Evolutionary conservation across 768 basidiomycete species (phyloP), one percentile per base, ranked within the genome.

Genomic region (Boletus sensibilis): DNA sequence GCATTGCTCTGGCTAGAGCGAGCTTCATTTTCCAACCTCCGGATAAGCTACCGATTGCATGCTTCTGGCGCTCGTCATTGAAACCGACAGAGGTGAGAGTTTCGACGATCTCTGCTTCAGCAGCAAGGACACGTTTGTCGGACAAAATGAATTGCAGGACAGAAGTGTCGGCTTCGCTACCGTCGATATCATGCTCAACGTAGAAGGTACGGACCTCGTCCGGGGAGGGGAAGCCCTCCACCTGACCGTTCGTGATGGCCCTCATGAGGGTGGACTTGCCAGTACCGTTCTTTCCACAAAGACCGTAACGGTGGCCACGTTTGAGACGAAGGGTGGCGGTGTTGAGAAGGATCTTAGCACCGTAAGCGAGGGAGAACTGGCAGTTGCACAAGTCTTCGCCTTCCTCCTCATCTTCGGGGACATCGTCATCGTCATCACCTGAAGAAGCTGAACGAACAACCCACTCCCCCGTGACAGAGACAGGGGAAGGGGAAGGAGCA

Each of bases 1-100:
- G 82, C 86, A 98, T 96, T 48, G 95, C 95, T 59, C 95, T 86
- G 56, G 95, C 95, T 58, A 98, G 85, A 39, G 95, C 95, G 60
- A 98, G 88, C 84, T 97, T 98, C 95, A 98, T 98, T 84, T 98
- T 98, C 95, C 95, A 97, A 80, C 95, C 95, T 84, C 95, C 95
- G 42, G 95, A 98, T 39, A 98, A 79, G 56, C 86, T 86, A 61
- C 94, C 92, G 62, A 97, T 97, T 39, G 92, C 76, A 59, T 90
- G 81, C 61, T 76, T 79, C 77, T 97, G 95, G 62, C 94, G 87
- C 66, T 87, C 90, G 58, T 88, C 90, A 60, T 76, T 84, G 84
- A 98, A 98, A 60, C 95, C 95, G 69, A 97, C 95, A 49, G 92
- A 89, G 21, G 87, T 84, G 54, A 98, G 87, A 51, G 90, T 91